Evolutionary conservation across 345 rosid species (phyloP).

Genomic region (Aegle marmelos): DNA sequence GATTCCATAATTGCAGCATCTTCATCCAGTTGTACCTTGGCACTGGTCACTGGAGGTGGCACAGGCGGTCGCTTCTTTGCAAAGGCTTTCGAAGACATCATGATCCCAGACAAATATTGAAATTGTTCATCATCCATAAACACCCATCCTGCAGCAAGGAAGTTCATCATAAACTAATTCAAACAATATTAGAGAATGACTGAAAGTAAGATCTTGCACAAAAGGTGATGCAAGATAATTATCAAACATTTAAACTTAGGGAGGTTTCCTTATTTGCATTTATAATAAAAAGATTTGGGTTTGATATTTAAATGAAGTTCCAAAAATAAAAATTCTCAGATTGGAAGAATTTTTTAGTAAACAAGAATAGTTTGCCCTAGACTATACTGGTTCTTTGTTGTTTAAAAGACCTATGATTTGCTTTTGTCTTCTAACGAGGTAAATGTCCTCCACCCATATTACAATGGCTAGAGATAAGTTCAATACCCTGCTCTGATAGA

Average conservation of each 20-base stretch:
- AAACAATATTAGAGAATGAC: background rate
- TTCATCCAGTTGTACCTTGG: constrained; percentile 54
- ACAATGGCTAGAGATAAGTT: too few species aligned
- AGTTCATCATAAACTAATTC: background rate
- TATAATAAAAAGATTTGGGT: background rate
- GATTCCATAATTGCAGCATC: constrained; percentile 70
- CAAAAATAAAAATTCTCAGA: background rate
- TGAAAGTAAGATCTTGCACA: background rate
- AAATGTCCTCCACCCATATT: too few species aligned
- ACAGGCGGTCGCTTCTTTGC: constrained; percentile 32
- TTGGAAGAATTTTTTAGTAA: too few species aligned
- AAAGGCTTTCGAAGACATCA: constrained; percentile 28
- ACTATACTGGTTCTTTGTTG: too few species aligned
- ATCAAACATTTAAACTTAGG: background rate
- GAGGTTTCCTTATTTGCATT: background rate
- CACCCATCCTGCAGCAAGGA: constrained; percentile 70
- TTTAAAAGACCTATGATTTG: too few species aligned
- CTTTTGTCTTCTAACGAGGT: too few species aligned
- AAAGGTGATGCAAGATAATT: background rate
- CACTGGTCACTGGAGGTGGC: constrained; percentile 26
- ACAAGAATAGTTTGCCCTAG: too few species aligned
- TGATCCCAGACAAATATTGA: constrained; percentile 72
- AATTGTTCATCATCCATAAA: constrained; percentile 73
- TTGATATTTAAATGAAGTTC: background rate
- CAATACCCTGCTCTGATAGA: background rate